Evolutionary conservation across 495 filamentous ascomycete genomes (phyloP), one percentile per base, ranked within the genome.

Genomic region (Delitschia confertaspora): DNA sequence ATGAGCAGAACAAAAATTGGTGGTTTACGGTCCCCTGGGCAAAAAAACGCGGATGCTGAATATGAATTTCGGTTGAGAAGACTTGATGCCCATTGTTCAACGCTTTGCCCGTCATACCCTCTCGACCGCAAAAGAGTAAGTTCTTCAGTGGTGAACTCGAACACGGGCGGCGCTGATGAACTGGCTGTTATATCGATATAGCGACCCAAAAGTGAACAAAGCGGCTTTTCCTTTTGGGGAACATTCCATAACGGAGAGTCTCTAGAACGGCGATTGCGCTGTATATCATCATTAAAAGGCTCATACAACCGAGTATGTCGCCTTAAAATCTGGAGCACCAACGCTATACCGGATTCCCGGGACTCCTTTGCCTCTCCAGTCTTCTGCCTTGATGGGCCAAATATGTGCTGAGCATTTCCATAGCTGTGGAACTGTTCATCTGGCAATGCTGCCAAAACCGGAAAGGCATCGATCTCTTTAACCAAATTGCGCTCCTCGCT

Each of bases 1-100:
- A 57, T 27, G 2, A 46, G 35, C 4, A 57, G 24, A 6, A 60
- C 31, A 38, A 60, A 60, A 8, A 55, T 4, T 1, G 56, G 56
- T n/a, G 47, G 47, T 7, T 10, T 13, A 8, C 7, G 11, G 13
- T 24, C 3, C 7, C 23, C 35, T 5, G 20, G 13, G n/a, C 3
- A 6, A 25, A 56, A 41, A 14, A 51, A 24, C 13, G 21, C 8
- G 6, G 38, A 32, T 1, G 47, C 47, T 1, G 7, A 18, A 20
- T 13, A 4, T n/a, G 53, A 45, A 8, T 39, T 36, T 6, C 4
- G 6, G 11, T 16, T 26, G 8, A 36, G 13, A 6, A 56, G 18
- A 36, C 11, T 6, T 4, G 23, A 16, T 20, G 38, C 37, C 53
- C 53, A 56, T 7, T 13, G 9, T 9, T 38, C 13, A 4, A 51